These are phyloP conservation scores for Phialophora chinensis DNA, from an alignment of 2,329 filamentous ascomycete species.

Conservation along the genomic window DNA sequence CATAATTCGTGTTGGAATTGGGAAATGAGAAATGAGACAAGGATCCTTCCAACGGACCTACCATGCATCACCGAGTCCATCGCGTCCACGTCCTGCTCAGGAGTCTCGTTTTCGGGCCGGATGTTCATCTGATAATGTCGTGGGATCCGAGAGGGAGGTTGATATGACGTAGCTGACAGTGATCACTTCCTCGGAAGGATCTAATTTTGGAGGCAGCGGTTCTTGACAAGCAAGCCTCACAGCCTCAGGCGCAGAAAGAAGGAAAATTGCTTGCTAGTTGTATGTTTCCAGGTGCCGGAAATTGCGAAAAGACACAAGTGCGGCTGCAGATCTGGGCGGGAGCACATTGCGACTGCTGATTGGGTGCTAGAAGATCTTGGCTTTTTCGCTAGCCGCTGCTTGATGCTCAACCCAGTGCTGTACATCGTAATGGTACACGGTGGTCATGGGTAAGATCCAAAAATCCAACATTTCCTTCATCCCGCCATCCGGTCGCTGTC, in stretches of 20 bases:
- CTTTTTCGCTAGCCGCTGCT: slow-evolving; percentile 14
- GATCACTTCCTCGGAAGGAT: not conserved
- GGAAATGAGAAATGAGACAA: slow-evolving; percentile 14
- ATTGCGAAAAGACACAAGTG: not conserved
- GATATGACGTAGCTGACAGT: slow-evolving; percentile 1
- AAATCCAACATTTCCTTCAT: not conserved
- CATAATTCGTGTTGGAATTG: slow-evolving; percentile 18
- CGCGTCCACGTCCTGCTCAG: not conserved
- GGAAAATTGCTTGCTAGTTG: not conserved
- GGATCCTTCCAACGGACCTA: slow-evolving; percentile 21
- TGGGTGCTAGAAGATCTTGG: not conserved
- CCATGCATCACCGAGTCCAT: slow-evolving; percentile 24
- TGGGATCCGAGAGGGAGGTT: not conserved
- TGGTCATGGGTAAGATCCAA: not conserved
- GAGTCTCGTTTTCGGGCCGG: not conserved
- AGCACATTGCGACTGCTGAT: not conserved
- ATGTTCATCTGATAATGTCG: not conserved
- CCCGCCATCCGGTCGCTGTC: not conserved
- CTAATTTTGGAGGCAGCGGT: not conserved
- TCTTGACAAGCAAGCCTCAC: not conserved
- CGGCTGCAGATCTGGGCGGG: not conserved
- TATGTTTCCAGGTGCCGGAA: not conserved
- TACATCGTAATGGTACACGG: not conserved
- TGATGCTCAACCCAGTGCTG: slow-evolving; percentile 2
- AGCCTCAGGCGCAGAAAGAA: not conserved